Conservation (phyloP, 345 rosid genomes). For the Triadica sebifera region DNA sequence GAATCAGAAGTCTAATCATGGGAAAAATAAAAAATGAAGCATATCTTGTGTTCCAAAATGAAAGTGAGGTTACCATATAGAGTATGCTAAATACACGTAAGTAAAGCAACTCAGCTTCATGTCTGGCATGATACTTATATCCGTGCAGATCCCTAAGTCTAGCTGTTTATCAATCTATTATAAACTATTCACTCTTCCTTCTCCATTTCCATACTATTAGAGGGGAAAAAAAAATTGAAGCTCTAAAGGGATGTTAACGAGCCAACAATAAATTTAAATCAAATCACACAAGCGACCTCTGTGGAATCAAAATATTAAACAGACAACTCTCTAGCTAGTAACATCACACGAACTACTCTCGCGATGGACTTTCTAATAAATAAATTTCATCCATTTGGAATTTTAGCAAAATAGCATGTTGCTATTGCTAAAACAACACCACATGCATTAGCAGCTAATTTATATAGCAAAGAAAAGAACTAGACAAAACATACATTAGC, state of each 20-base stretch:
- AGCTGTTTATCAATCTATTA: background rate
- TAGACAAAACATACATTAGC: no score
- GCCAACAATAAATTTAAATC: no score
- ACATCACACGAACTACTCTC: no score
- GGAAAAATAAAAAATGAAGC: background rate
- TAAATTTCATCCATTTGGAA: no score
- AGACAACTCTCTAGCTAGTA: no score
- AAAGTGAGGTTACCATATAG: background rate
- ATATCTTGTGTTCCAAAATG: background rate
- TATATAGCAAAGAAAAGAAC: no score
- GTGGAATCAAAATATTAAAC: no score
- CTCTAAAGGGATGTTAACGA: background rate
- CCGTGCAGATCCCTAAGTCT: background rate
- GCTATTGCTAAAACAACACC: no score
- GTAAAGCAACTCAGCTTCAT: background rate
- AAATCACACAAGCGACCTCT: no score
- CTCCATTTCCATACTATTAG: background rate
- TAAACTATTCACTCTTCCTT: background rate
- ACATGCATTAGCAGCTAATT: no score
- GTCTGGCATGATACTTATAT: background rate
- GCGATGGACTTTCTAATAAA: no score
- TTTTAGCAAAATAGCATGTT: no score
- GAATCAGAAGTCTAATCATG: constrained; percentile 22
- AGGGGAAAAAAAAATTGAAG: background rate
- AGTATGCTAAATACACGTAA: background rate